Conservation (phyloP, 371 early-diverging fungal genomes). For the Mortierella sp. region DNA sequence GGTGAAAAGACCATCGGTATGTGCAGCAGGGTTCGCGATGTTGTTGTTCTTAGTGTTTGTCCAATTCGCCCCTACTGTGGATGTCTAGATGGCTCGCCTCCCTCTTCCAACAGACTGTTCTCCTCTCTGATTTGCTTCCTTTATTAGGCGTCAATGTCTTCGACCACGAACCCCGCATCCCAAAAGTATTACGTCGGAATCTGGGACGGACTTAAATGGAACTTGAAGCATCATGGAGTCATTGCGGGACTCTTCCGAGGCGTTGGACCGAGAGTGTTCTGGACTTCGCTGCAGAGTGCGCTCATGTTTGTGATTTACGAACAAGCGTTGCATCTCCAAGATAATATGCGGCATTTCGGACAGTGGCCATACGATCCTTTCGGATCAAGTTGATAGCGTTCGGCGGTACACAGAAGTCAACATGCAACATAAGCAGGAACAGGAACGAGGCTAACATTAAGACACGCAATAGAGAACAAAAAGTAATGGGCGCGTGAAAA, state of each 20-base stretch:
- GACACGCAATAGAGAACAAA: no score
- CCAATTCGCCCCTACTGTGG: no score
- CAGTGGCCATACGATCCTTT: slow-evolving; percentile 45
- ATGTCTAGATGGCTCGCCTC: no score
- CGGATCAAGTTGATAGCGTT: slow-evolving; percentile 10
- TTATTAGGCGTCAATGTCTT: slow-evolving; percentile 23
- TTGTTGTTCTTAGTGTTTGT: not conserved
- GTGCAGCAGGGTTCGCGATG: not conserved
- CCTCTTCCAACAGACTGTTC: no score
- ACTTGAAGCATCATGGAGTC: slow-evolving; percentile 69
- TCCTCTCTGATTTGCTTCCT: slow-evolving; percentile 1
- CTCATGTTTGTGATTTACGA: slow-evolving; percentile 80
- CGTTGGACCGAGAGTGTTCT: slow-evolving; percentile 73
- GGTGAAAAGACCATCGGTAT: slow-evolving; percentile 55
- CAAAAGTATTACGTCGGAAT: slow-evolving; percentile 73
- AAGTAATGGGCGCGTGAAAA: no score
- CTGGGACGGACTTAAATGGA: slow-evolving; percentile 71
- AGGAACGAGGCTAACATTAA: no score
- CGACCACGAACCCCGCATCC: slow-evolving; percentile 12
- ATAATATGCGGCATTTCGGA: slow-evolving; percentile 49
- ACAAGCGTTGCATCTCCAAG: slow-evolving; percentile 61
- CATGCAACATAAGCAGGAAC: no score
- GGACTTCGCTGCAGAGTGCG: slow-evolving; percentile 75
- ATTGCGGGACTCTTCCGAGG: slow-evolving; percentile 73
- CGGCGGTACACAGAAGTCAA: not conserved